Evolutionary conservation across 305 asterid genomes (phyloP).

Genomic region (Fraxinus dipetala): DNA sequence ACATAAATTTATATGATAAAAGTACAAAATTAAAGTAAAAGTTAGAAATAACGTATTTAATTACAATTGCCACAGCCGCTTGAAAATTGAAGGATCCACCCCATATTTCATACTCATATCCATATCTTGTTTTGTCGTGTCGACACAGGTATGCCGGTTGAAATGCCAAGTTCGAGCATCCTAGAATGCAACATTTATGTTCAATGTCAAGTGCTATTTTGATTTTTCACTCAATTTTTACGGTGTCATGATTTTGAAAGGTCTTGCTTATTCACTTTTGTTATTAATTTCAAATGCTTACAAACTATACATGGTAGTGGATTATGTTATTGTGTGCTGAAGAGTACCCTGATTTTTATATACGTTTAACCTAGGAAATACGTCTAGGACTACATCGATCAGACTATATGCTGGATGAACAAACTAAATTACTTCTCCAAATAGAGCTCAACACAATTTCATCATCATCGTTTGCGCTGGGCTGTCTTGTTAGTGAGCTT

Average conservation of each 20-base stretch:
- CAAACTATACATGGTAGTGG: slow-evolving; percentile 9
- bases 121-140: no score
- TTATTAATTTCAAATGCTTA: slow-evolving; percentile 6
- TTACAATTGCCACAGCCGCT: no score
- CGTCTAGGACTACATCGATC: slow-evolving; percentile 97
- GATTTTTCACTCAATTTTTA: background rate
- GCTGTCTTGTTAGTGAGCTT: slow-evolving; percentile 86
- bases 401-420: slow-evolving; percentile 92
- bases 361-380: slow-evolving; percentile 57
- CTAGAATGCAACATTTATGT: background rate
- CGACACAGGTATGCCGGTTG: no score
- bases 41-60: no score
- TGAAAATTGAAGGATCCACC: no score
- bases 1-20: no score
- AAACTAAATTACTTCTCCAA: slow-evolving; percentile 86
- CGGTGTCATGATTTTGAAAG: slow-evolving; percentile 11
- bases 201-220: background rate
- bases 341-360: slow-evolving; percentile 28
- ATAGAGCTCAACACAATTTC: slow-evolving; percentile 97
- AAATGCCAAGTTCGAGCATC: no score
- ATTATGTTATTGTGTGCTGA: slow-evolving; percentile 12
- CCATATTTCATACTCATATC: no score
- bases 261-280: background rate
- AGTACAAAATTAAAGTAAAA: no score
- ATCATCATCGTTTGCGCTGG: slow-evolving; percentile 84